These are phyloP conservation scores for Mycena chlorophos DNA, from an alignment of 768 basidiomycete species.

Conservation along the genomic window DNA sequence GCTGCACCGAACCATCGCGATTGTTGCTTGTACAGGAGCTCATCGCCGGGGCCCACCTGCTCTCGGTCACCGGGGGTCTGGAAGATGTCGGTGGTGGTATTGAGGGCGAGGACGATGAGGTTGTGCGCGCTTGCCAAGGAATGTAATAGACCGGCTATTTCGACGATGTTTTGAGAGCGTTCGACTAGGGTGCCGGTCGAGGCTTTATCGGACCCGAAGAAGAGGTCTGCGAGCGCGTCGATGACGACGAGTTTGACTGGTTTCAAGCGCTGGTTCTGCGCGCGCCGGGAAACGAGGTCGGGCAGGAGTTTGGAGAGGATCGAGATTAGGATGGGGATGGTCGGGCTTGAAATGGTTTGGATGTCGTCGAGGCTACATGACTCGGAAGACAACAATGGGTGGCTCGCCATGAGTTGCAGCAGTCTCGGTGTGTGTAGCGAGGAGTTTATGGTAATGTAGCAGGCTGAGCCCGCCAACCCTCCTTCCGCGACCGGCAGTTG, in stretches of 20 bases:
- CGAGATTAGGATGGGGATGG: constrained; percentile 53
- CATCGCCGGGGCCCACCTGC: constrained; percentile 27
- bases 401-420: constrained; percentile 58
- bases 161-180: constrained; percentile 67
- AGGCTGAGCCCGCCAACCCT: constrained; percentile 66
- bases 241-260: constrained; percentile 82
- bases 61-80: constrained; percentile 31
- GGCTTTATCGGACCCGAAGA: constrained; percentile 64
- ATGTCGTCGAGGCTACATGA: constrained; percentile 54
- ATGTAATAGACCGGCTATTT: constrained; percentile 72
- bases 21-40: constrained; percentile 69
- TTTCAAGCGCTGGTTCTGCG: constrained; percentile 34
- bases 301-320: constrained; percentile 59
- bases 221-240: constrained; percentile 86
- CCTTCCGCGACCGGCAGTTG: constrained; percentile 63
- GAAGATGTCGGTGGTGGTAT: constrained; percentile 87
- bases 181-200: constrained; percentile 64
- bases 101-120: constrained; percentile 80
- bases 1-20: constrained; percentile 74
- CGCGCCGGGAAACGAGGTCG: constrained; percentile 41
- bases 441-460: constrained; percentile 76
- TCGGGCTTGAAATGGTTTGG: constrained; percentile 59
- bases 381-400: constrained; percentile 46
- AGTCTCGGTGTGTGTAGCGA: constrained; percentile 68
- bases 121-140: constrained; percentile 59